Evolutionary conservation across 371 early-diverging fungal species (phyloP), one percentile per base, ranked within the genome.

Genomic region (Mortierella sp.): DNA sequence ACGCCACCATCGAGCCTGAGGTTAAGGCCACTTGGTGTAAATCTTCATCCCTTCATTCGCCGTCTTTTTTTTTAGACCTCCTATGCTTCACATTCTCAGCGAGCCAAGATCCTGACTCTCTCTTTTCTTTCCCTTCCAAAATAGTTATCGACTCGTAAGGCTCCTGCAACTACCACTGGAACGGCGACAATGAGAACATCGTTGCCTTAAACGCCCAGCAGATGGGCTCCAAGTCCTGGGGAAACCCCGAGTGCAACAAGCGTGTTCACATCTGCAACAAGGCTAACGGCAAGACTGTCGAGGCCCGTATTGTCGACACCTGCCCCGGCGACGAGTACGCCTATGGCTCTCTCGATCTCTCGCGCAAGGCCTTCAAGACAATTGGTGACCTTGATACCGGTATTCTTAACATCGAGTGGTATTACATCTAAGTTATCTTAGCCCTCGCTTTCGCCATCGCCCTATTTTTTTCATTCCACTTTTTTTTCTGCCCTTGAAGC

Each of bases 271-370:
- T 83, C 75, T 16, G 34, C 26, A 79, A 79, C 84, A 69, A 74
- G 59, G 28, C 34, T 21, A 77, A 83, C 64, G 79, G 76, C 79
- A 83, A 83, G 75, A 54, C 77, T 19, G 80, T 83, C 72, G 28
- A 48, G 44, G 83, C 77, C 21, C 83, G 77, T 9, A 69, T 83
- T 24, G 83, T 83, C 54, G 83, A 83, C 73, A 83, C 74, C 73
- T 83, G 80, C 83, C 83, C 83, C 9, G 83, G 83, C 19, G 69
- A 83, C 67, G 64, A 83, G 61, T 80, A 80, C 37, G 78, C 73
- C 46, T 83, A 50, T 19, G 84, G 84, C 1, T 83, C 84, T 11
- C 75, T 83, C 19, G 84, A 83, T 51, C 80, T 83, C 37, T 77
- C 77, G 14, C 84, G 80, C 37, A 75, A 80, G 51, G 84, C 84